phyloP scores from a whole-genome alignment of 1,139 yeast genomes.

The Zygoascus hellenicus region DNA sequence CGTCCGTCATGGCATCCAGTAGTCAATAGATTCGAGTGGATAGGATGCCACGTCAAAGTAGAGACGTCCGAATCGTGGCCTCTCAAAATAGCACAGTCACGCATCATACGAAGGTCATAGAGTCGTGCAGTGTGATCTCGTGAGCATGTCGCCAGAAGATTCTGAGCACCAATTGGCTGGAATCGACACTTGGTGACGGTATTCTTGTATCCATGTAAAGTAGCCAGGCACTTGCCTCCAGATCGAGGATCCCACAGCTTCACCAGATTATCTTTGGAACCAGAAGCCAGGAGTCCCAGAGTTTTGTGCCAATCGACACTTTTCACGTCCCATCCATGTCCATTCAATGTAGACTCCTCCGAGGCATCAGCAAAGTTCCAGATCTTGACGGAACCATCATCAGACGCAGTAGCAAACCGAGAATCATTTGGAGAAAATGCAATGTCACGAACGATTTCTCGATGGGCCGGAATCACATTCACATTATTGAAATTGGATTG shows the following conservation, averaged over 20 bases:
- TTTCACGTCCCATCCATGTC: conserved; percentile 99
- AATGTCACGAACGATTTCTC: conserved; percentile 78
- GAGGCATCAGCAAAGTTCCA: conserved; percentile 92
- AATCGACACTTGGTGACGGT: conserved; percentile 81
- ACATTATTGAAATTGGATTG: conserved; percentile 97
- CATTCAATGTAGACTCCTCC: conserved; percentile 74
- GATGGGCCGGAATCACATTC: conserved; percentile 68
- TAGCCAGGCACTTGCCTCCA: conserved; percentile 66
- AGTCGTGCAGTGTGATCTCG: conserved; percentile 84
- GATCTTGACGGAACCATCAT: conserved; percentile 80
- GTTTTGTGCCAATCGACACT: conserved; percentile 96
- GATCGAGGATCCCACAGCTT: conserved; percentile 96
- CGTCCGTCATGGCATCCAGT: conserved; percentile 91
- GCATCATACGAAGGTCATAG: conserved; percentile 81
- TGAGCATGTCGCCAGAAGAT: conserved; percentile 78
- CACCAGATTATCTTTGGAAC: conserved; percentile 89
- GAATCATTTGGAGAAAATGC: conserved; percentile 88
- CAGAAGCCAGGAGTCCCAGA: conserved; percentile 56
- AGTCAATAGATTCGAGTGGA: conserved; percentile 70
- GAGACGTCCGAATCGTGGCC: conserved; percentile 84
- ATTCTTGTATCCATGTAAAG: conserved; percentile 88
- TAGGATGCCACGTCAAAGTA: conserved; percentile 88
- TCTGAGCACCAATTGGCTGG: conserved; percentile 58
- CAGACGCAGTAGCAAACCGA: conserved; percentile 86
- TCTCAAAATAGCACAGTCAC: conserved; percentile 63